Evolutionary conservation across 768 basidiomycete genomes (phyloP), one percentile per base, ranked within the genome.

Genomic region (Calvatia gigantea): DNA sequence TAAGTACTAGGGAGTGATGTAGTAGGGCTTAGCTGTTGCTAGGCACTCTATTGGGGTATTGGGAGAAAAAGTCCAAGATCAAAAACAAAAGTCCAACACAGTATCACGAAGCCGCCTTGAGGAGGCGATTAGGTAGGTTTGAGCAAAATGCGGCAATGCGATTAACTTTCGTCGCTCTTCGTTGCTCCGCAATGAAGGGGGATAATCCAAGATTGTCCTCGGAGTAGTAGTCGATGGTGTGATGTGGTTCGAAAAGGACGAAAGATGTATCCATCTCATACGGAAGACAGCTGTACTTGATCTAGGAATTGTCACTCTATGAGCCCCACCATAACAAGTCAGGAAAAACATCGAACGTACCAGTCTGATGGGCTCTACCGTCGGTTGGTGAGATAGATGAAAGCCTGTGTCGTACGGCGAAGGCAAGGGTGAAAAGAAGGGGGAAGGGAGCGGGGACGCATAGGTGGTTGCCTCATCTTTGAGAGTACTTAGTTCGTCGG

Each of bases 101-200:
- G 15, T 51, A 51, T 45, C 45, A 47, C 19, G 56, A 44, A 25
- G 44, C 29, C 37, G 49, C 11, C 27, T 43, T 56, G 14, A 56
- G 37, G 17, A 65, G 49, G 12, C 60, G 61, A 14, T 58, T 53
- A n/a, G 66, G 64, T 37, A 69, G 57, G 45, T 62, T 63, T 21
- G 65, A 39, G 45, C 65, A 64, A 47, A 68, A 62, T 7, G 64
- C 57, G 21, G 62, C 59, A 48, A 69, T 61, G 14, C 62, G 54
- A 44, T 60, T 60, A 17, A 49, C 54, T 31, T 21, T 58, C 46
- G 33, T 64, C 60, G 42, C 38, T 58, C 50, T 60, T 57, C 49
- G 54, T 33, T 48, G 58, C 19, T 43, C 51, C 17, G 19, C 46
- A 29, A 21, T 52, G 43, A 47, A 46, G 3, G 65, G 65, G 55